Base-by-base conservation (phyloP, 495 filamentous ascomycete genomes). In the Thozetella sp. region DNA sequence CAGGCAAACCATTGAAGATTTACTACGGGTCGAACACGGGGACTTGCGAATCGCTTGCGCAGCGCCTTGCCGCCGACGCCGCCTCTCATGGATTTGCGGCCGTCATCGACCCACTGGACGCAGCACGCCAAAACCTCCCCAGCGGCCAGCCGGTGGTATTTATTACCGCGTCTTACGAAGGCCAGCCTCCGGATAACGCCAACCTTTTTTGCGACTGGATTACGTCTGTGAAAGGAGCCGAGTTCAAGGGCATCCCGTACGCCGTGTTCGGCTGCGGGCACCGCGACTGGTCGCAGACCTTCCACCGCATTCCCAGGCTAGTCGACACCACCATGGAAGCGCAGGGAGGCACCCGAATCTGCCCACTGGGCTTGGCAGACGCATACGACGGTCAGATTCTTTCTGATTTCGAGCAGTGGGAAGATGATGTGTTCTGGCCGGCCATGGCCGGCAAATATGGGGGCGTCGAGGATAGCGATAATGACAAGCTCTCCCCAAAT, bases 11-110 rank as follows among this genome's bases (percentile, higher is more conserved):
- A 0, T 80, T 93, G 67, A 81, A 79, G 30, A 85, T 93, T 17
- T 81, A 86, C 26, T 93, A 87, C 61, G 90, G 90, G 17, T 88
- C 85, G 15, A 92, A 93, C 61, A 86, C 85, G 2, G 90, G 90
- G 2, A 93, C 90, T 17, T 93, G 90, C 65, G 88, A 92, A 64
- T 75, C 84, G 1, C 76, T 93, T 30, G 88, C 89, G 1, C 80
- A 86, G 60, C 76, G 80, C 52, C 67, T 92, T 12, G 87, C 87
- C 4, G 76, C 78, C 54, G 81, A 84, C 66, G 88, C 88, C 2
- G 60, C 69, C n/a, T 64, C 67, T 3, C 83, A 87, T 62, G 90
- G 89, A 0, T 91, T 83, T 61, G 63, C 65, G 2, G 86, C 86
- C 4, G 67, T 80, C 54, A 70, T 88, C 11, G 80, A 83, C 22